Evolutionary conservation across 2,329 filamentous ascomycete genomes (phyloP).

Genomic region (Emmonsiellopsis sp.): DNA sequence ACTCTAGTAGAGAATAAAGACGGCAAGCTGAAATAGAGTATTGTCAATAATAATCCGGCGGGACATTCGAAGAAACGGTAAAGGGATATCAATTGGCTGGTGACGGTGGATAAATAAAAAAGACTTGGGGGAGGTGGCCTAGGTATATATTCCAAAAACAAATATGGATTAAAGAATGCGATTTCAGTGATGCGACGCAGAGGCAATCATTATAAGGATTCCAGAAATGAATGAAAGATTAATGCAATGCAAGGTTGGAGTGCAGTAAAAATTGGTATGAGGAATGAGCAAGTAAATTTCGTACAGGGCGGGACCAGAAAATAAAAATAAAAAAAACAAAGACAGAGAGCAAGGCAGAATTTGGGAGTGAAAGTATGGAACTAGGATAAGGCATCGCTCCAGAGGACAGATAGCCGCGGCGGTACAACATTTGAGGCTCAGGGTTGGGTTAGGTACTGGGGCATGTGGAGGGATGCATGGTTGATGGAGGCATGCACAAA

Average conservation of each 20-base stretch:
- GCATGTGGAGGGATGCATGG: not conserved
- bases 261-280: not conserved
- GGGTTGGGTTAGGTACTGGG: constrained; percentile 1
- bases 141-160: not conserved
- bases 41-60: too few relatives aligned
- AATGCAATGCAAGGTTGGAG: constrained; percentile 1
- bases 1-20: not conserved
- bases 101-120: not conserved
- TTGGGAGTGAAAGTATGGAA: not conserved
- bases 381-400: constrained; percentile 6
- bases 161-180: not conserved
- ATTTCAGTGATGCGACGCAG: not conserved
- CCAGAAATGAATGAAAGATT: not conserved
- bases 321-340: not conserved
- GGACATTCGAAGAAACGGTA: not conserved
- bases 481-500: not conserved
- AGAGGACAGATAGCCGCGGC: constrained; percentile 6
- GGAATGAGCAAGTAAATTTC: not conserved
- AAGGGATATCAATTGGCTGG: constrained; percentile 2
- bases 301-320: not conserved
- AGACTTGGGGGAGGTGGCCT: not conserved
- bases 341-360: constrained; percentile 5
- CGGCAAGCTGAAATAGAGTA: too few relatives aligned
- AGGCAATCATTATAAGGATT: not conserved
- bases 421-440: not conserved